A percentile compares a stretch with the other conserved stretches of the same genome.
Conservation (phyloP, 176 grass and related monocot genomes). For the Eremochloa ophiuroides region DNA sequence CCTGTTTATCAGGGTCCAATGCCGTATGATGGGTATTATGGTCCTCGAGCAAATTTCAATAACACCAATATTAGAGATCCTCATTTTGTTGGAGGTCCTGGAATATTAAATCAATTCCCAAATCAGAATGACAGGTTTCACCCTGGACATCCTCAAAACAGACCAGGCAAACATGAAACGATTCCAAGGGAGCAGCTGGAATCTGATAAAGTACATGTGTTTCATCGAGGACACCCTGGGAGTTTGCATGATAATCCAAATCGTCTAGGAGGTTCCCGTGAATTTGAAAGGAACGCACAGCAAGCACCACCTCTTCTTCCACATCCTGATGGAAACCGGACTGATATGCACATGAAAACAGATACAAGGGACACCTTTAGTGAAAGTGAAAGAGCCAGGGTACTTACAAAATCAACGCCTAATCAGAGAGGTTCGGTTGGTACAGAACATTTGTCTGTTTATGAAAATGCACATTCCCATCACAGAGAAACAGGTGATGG, state of each 20-base stretch:
- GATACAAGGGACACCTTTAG: conserved; percentile 25
- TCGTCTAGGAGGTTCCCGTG: conserved; percentile 25
- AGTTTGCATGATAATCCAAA: conserved; percentile 69
- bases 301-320: conserved; percentile 41
- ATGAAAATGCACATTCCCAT: conserved; percentile 30
- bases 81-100: conserved; percentile 42
- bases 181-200: conserved; percentile 32
- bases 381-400: conserved; percentile 39
- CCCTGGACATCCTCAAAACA: conserved; percentile 44
- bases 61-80: conserved; percentile 48
- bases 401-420: conserved; percentile 25
- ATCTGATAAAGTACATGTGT: conserved; percentile 38
- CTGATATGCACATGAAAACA: conserved; percentile 21
- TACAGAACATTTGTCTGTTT: conserved; percentile 9
- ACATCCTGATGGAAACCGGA: conserved; percentile 31
- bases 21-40: conserved; percentile 75
- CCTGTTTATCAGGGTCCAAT: conserved; percentile 63
- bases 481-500: conserved; percentile 36
- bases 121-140: conserved; percentile 51
- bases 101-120: conserved; percentile 61
- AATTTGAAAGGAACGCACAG: conserved; percentile 51
- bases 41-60: conserved; percentile 48
- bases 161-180: conserved; percentile 41
- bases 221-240: conserved; percentile 60
- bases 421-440: conserved; percentile 32